Evolutionary conservation across 495 filamentous ascomycete species (phyloP), one percentile per base, ranked within the genome.

Genomic region (Lasiosphaeria hispida): DNA sequence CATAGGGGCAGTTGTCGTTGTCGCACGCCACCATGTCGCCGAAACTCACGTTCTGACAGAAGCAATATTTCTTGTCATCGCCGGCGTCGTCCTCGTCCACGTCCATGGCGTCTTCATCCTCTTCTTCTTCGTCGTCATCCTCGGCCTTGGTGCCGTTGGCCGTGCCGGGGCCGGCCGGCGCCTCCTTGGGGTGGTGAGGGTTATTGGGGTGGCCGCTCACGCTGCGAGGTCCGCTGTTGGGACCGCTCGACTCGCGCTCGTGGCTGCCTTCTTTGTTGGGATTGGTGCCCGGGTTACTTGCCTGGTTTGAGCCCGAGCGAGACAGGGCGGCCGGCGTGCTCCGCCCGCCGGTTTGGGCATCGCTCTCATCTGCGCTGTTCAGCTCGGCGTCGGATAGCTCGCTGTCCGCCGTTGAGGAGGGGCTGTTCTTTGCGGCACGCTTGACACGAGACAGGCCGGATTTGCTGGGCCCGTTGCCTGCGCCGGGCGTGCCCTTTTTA

Each of bases 1-100:
- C 93, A 70, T 85, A 94, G 19, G 87, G 85, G 76, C 94, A 98
- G 55, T 87, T 80, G 43, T 90, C 87, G 62, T 97, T 96, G 74
- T 98, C 94, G 73, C 94, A 98, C 3, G 91, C 94, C 34, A 98
- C 93, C 94, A 98, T 98, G 68, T 97, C 90, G 40, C 94, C 94
- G 75, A 89, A 93, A 71, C 89, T 95, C 57, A 96, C 89, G 61
- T 87, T 89, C 67, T 94, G 88, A 71, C 94, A 98, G 23, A 87
- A 82, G 73, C 94, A 98, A 71, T 98, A 98, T 59, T 92, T 88
- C 65, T 85, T 85, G 45, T 90, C 86, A 74, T 97, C 93, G 53
- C 89, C 87, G 44, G 87, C 91, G 35, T 93, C 91, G 41, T 95
- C 93, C 44, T 92, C 90, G 35, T 89, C 89, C 1, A 86, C 81